These are phyloP conservation scores for Tetracladium marchalianum DNA, from an alignment of 495 filamentous ascomycete species.

Conservation along the genomic window DNA sequence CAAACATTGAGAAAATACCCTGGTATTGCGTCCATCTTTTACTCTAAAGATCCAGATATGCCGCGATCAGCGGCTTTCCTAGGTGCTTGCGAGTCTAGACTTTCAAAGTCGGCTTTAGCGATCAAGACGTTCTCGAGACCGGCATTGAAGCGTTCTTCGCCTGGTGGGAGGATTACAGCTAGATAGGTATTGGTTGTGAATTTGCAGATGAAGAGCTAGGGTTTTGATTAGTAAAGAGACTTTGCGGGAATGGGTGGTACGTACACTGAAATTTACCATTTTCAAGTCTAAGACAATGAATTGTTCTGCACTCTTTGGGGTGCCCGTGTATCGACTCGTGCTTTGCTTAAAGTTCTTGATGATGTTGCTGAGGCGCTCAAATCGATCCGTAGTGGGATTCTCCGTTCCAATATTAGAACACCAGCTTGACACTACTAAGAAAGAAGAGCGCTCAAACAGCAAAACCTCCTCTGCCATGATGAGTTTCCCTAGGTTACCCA, in stretches of 20 bases:
- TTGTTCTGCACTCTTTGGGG: constrained; percentile 45
- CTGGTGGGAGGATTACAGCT: constrained; percentile 78
- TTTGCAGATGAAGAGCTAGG: constrained; percentile 68
- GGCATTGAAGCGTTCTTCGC: constrained; percentile 78
- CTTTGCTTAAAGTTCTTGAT: constrained; percentile 94
- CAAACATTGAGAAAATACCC: neutral
- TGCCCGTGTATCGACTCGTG: constrained; percentile 39
- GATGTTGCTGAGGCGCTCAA: constrained; percentile 91
- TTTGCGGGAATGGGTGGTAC: too few species aligned
- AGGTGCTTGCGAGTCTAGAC: constrained; percentile 22
- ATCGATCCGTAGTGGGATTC: constrained; percentile 85
- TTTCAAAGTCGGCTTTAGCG: constrained; percentile 68
- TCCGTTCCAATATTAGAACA: constrained; percentile 57
- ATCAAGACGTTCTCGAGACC: constrained; percentile 82
- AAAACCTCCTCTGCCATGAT: constrained; percentile 91
- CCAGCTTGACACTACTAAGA: constrained; percentile 84
- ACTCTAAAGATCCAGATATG: constrained; percentile 3
- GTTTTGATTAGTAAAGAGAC: too few species aligned
- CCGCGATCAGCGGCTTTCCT: constrained; percentile 23
- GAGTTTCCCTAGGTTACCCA: constrained; percentile 64
- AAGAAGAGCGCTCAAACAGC: constrained; percentile 91
- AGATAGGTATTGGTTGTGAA: constrained; percentile 97
- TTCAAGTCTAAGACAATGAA: constrained; percentile 45
- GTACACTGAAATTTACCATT: constrained; percentile 54
- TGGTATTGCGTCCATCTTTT: neutral